Evolutionary conservation across 2,329 filamentous ascomycete species (phyloP).

Genomic region (Cordyceps pruinosa): DNA sequence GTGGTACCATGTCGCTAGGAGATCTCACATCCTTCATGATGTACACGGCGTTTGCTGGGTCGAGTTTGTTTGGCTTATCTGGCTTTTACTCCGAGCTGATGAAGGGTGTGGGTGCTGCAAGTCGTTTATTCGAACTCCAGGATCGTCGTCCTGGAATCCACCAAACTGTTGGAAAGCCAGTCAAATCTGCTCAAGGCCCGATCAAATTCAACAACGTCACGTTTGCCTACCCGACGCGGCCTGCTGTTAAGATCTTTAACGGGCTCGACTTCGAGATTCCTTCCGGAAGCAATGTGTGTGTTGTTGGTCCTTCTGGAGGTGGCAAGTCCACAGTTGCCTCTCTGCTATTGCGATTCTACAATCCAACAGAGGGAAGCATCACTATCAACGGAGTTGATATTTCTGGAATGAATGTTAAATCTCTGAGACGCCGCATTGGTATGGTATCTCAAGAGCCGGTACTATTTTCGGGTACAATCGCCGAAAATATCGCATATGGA

Average conservation of each 20-base stretch:
- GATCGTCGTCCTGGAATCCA: constrained; percentile 81
- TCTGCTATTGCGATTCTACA: constrained; percentile 87
- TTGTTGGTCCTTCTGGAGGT: constrained; percentile 91
- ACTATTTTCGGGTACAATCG: constrained; percentile 76
- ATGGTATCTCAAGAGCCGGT: constrained; percentile 95
- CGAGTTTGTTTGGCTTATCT: constrained; percentile 86
- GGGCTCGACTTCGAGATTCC: constrained; percentile 85
- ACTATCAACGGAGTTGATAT: constrained; percentile 81
- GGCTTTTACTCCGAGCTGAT: constrained; percentile 97
- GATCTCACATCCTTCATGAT: constrained; percentile 96
- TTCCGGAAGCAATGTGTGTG: constrained; percentile 88
- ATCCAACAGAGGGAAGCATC: constrained; percentile 69
- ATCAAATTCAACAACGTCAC: constrained; percentile 82
- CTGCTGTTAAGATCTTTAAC: constrained; percentile 86
- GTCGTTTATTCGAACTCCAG: constrained; percentile 88
- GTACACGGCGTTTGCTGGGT: constrained; percentile 85
- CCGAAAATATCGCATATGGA: constrained; percentile 88
- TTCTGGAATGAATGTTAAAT: constrained; percentile 83
- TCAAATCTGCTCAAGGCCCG: constrained; percentile 76
- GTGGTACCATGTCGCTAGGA: constrained; percentile 78
- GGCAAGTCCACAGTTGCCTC: constrained; percentile 94
- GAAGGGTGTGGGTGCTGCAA: constrained; percentile 98
- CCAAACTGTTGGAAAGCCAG: constrained; percentile 73
- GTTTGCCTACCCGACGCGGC: constrained; percentile 90
- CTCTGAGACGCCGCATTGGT: constrained; percentile 83